phyloP scores from a whole-genome alignment of 148 eudicot genomes.

The Cornus kousa region DNA sequence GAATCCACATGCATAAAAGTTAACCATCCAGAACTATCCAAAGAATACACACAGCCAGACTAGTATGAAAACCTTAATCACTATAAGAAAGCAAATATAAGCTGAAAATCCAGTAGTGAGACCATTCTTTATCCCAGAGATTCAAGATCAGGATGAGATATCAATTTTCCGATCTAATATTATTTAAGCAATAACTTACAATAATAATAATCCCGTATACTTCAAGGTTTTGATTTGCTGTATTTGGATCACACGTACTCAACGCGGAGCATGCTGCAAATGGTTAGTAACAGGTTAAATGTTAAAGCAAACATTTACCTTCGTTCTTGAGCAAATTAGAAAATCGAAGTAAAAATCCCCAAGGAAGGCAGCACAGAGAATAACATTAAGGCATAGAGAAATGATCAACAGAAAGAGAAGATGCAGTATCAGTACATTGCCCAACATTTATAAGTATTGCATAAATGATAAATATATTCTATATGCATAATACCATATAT shows the following conservation, averaged over 20 bases:
- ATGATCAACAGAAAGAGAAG: background rate
- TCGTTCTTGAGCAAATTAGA: conserved; percentile 4
- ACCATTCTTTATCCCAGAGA: background rate
- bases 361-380: background rate
- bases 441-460: background rate
- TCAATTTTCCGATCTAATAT: background rate
- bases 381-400: background rate
- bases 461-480: background rate
- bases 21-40: background rate
- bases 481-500: background rate
- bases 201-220: conserved; percentile 72
- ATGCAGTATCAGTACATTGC: background rate
- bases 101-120: background rate
- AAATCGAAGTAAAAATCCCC: background rate
- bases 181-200: conserved; percentile 44
- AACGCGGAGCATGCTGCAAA: conserved; percentile 76
- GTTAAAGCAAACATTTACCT: background rate
- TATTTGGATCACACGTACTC: conserved; percentile 65
- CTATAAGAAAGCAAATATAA: background rate
- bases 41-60: background rate
- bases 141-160: background rate
- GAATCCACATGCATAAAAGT: background rate
- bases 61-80: background rate
- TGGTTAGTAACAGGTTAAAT: conserved; percentile 14
- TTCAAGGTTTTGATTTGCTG: conserved; percentile 71